Evolutionary conservation across 2,329 filamentous ascomycete genomes (phyloP).

Genomic region (Colletotrichum tofieldiae): DNA sequence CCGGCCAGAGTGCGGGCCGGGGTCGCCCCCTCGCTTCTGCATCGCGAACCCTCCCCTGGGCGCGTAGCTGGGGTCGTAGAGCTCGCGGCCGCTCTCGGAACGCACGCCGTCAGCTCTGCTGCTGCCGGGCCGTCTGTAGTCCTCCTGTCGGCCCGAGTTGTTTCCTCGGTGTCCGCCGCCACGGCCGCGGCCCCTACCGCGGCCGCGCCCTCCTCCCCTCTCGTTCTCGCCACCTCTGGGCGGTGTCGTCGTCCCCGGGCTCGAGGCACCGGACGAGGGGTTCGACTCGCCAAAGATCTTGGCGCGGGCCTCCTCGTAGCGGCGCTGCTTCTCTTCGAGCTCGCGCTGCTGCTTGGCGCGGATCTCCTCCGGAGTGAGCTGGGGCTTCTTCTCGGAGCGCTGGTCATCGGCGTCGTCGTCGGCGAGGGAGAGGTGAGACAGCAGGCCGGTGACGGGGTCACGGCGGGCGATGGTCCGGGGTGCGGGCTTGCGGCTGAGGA

Average conservation of each 20-base stretch:
- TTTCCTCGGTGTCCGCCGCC: conserved; percentile 55
- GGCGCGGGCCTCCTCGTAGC: conserved; percentile 90
- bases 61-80: conserved; percentile 84
- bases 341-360: conserved; percentile 84
- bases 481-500: conserved; percentile 86
- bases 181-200: conserved; percentile 64
- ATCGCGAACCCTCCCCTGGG: conserved; percentile 72
- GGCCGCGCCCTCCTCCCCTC: conserved; percentile 56
- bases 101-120: conserved; percentile 43
- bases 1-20: conserved; percentile 55
- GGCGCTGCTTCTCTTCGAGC: conserved; percentile 89
- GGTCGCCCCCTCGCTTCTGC: conserved; percentile 61
- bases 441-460: conserved; percentile 66
- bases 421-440: conserved; percentile 62
- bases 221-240: conserved; percentile 60
- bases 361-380: conserved; percentile 82
- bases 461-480: conserved; percentile 72
- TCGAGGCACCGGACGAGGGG: conserved; percentile 71
- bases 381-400: conserved; percentile 71
- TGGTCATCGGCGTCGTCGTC: conserved; percentile 78
- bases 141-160: conserved; percentile 50
- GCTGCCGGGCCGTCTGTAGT: conserved; percentile 47
- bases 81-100: conserved; percentile 65
- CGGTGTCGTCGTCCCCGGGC: conserved; percentile 74
- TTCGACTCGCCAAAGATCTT: conserved; percentile 83